Conservation (phyloP, 371 early-diverging fungal species). For the Mortierella sp. region DNA sequence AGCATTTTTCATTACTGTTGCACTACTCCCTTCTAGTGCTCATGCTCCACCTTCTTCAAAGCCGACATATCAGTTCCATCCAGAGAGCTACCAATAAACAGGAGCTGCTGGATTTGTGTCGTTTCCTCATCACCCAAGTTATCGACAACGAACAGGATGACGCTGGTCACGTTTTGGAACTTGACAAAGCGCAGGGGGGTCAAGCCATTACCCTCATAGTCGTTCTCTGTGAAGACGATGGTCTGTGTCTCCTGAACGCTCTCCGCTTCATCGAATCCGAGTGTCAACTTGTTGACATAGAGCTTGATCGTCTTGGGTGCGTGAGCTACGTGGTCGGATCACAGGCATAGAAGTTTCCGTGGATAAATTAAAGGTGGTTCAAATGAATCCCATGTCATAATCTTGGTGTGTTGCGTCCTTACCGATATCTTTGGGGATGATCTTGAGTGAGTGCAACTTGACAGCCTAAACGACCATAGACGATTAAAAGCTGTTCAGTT, state of each 20-base stretch:
- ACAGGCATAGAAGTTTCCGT: background rate
- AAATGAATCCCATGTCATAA: no score
- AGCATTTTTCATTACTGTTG: background rate
- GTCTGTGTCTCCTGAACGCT: conserved; percentile 78
- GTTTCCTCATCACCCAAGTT: conserved; percentile 88
- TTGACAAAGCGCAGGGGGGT: conserved; percentile 89
- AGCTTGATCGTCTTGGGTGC: conserved; percentile 91
- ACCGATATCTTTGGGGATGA: conserved; percentile 71
- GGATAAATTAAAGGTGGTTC: background rate
- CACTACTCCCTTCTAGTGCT: conserved; percentile 17
- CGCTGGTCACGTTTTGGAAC: conserved; percentile 86
- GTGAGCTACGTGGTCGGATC: conserved; percentile 57
- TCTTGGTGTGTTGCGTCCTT: background rate
- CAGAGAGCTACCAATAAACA: conserved; percentile 80
- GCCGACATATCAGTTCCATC: conserved; percentile 68
- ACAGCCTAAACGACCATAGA: conserved; percentile 62
- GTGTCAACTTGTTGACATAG: conserved; percentile 80
- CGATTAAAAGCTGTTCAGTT: background rate
- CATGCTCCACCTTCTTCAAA: conserved; percentile 53
- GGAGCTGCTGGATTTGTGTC: conserved; percentile 80
- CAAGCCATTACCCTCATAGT: conserved; percentile 75
- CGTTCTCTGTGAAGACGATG: conserved; percentile 72
- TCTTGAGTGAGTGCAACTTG: conserved; percentile 89
- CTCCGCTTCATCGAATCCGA: conserved; percentile 92
- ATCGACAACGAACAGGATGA: conserved; percentile 83